These are phyloP conservation scores for Colletotrichum gigasporum DNA, from an alignment of 2,329 filamentous ascomycete species.

Conservation along the genomic window DNA sequence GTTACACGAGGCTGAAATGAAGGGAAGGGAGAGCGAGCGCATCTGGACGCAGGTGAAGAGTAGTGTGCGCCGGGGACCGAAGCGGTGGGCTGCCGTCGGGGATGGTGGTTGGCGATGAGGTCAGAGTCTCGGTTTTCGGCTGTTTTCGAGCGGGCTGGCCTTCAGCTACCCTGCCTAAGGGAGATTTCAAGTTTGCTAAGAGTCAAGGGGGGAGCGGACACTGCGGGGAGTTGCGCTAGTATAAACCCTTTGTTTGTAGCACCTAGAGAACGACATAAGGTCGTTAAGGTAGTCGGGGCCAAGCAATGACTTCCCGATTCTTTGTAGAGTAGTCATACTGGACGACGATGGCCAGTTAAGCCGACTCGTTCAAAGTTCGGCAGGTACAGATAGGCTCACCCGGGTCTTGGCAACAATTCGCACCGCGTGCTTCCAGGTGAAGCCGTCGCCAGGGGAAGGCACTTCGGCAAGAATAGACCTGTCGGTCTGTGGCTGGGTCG, in stretches of 20 bases:
- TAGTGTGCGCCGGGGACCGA: slow-evolving; percentile 7
- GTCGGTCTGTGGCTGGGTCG: not conserved
- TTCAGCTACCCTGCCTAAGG: not conserved
- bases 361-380: not conserved
- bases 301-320: too few relatives aligned
- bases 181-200: not conserved
- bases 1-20: not conserved
- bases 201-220: not conserved
- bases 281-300: too few relatives aligned
- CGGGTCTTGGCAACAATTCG: not conserved
- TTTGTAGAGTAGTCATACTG: too few relatives aligned
- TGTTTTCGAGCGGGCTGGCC: slow-evolving; percentile 19
- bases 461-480: too few relatives aligned
- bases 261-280: too few relatives aligned
- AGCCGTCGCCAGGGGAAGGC: too few relatives aligned
- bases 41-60: not conserved
- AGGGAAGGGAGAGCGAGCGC: slow-evolving; percentile 4
- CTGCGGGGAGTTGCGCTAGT: not conserved
- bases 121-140: slow-evolving; percentile 15
- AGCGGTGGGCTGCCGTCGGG: not conserved
- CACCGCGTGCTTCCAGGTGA: not conserved
- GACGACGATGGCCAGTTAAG: not conserved
- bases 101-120: slow-evolving; percentile 1
- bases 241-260: slow-evolving; percentile 13
- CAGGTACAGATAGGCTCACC: too few relatives aligned